Base-by-base conservation (phyloP, 345 rosid species). In the Melastoma malabathricum region DNA sequence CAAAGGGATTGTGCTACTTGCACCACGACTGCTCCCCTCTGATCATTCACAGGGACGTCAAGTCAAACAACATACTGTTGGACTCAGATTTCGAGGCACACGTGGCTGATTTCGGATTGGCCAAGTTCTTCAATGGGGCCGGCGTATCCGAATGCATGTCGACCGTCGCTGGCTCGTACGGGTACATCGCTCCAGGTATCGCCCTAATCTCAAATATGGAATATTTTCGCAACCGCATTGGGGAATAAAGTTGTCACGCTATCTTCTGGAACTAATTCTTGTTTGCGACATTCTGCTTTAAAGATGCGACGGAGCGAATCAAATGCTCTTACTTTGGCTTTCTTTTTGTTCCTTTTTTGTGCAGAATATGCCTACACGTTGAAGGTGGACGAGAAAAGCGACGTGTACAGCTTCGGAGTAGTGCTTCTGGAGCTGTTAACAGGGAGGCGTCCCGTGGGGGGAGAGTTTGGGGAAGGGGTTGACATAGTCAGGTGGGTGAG, bases 111-210 rank as follows among this genome's bases (percentile, higher is more conserved):
- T 90, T 90, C 46, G 98, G 98, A 41, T 79, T 90, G 15, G 98
- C 96, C 16, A 90, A 86, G 83, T 83, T 90, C 81, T 63, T 90
- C 52, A 86, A 74, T 47, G 88, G 72, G 31, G 66, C 90, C 5
- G 90, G 84, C 45, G 77, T 84, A 16, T 89, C 97, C 0, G 94
- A 89, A 65, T 79, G 95, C 69, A 89, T 89, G 90, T 89, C 95
- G 15, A 59, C 84, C 8, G 67, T 89, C 3, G 97, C 95, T 15
- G 97, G 97, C 18, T 89, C 95, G 13, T 89, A 86, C 44, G 97
- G 97, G 17, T 89, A 89, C 76, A 89, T 89, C 18, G 95, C 97
- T 0, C 97, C 97, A 72, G 95, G 97, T 89, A 39, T 12, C 1
- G 34, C 9, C 1, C 5, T 29, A 1, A 29, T 29, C 38, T 29